Base-by-base conservation (phyloP, 805 yeast species). In the Kluyveromyces aestuarii region DNA sequence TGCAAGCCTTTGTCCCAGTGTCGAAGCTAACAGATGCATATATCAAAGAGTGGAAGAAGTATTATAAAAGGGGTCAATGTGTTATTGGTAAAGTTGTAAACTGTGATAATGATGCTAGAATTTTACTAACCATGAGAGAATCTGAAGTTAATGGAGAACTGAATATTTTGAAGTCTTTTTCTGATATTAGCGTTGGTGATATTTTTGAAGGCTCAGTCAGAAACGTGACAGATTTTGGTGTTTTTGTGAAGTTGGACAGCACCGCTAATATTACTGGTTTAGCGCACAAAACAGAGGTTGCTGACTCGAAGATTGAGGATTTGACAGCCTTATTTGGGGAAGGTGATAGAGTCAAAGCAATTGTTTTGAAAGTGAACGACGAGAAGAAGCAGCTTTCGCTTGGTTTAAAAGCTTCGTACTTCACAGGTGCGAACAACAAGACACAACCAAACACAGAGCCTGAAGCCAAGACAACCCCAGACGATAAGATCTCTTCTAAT, bases 391-490 rank as follows among this genome's bases (percentile, higher is more conserved):
- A 85, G 61, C 61, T 91, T 18, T 82, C 96, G 0, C 75, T 91
- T 52, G 96, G 98, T 54, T 82, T 91, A 90, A 91, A 89, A 71
- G 97, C 97, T 2, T 86, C 96, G 2, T 88, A 84, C 67, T 93
- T 91, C 64, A 63, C 62, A 27, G 30, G 30, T 21, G 36, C 16
- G 14, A 25, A 25, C 8, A 14, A 27, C 11, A 68, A 62, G 7
- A 66, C 56, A 14, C 70, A 57, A n/a, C 72, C 60, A 18, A 66
- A 59, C 13, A 70, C 61, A 36, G 68, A 62, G 25, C 67, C 52
- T 9, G 72, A 62, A 8, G 59, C 46, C 43, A 64, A 53, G 27
- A 57, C 39, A 3, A 52, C 43, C 16, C 53, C 47, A n/a, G 60
- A 54, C 13, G 66, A 54, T 18, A 45, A 40, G 10, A 18, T 33